phyloP scores from a whole-genome alignment of 345 rosid species.

The Anastatica hierochuntica region DNA sequence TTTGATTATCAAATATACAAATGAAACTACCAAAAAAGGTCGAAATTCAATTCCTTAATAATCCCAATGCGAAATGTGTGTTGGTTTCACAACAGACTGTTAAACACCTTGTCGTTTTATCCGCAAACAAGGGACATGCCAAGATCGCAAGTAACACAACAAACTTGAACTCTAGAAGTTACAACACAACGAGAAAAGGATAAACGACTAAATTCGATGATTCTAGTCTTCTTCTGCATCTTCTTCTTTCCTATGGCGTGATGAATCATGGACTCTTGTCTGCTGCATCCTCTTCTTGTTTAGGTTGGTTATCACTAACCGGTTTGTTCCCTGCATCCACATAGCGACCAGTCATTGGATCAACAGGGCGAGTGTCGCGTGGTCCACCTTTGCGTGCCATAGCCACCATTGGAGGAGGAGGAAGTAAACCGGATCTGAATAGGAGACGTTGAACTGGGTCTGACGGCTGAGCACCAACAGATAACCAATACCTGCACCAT shows the following conservation, averaged over 20 bases:
- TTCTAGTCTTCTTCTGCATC: too few species aligned
- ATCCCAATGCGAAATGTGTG: slow-evolving; percentile 1
- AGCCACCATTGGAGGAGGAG: slow-evolving; percentile 82
- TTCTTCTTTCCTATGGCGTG: too few species aligned
- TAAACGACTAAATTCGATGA: too few species aligned
- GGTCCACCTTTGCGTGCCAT: slow-evolving; percentile 82
- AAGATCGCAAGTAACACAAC: too few species aligned
- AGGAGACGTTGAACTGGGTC: slow-evolving; percentile 72
- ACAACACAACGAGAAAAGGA: too few species aligned
- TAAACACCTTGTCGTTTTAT: slow-evolving; percentile 13
- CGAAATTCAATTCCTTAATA: neutral
- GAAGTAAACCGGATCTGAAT: slow-evolving; percentile 77
- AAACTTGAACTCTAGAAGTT: too few species aligned
- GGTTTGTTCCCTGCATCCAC: slow-evolving; percentile 31
- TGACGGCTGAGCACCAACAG: slow-evolving; percentile 95
- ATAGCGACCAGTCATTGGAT: slow-evolving; percentile 70
- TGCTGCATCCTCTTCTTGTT: slow-evolving; percentile 20
- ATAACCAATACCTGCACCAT: slow-evolving; percentile 68
- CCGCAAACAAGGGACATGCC: neutral
- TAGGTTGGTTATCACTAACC: slow-evolving; percentile 10
- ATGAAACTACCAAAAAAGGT: neutral
- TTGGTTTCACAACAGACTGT: neutral
- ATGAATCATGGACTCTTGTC: slow-evolving; percentile 6
- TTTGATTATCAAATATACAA: neutral
- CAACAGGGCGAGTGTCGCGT: slow-evolving; percentile 57